Conservation (phyloP, 345 rosid species). For the Sonneratia caseolaris region DNA sequence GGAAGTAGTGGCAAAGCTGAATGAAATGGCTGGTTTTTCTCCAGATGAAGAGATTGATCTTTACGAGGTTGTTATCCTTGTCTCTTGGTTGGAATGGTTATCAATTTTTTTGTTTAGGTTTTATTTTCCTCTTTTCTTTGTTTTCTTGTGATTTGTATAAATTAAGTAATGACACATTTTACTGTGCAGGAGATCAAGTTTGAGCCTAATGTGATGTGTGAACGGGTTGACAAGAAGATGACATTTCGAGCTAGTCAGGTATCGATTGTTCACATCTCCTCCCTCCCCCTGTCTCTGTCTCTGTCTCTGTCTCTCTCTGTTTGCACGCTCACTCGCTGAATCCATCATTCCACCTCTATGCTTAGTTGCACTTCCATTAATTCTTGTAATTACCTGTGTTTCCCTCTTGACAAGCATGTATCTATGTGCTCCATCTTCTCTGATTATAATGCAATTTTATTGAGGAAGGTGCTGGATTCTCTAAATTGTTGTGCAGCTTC, state of each 20-base stretch:
- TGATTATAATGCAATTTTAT: neutral
- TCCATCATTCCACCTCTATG: neutral
- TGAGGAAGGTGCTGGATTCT: neutral
- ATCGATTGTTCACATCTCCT: constrained; percentile 8
- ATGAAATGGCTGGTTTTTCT: constrained; percentile 84
- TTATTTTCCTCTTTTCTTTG: neutral
- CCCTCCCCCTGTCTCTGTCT: neutral
- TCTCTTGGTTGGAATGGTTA: neutral
- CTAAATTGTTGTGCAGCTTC: neutral
- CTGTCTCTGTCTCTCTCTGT: neutral
- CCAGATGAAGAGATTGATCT: constrained; percentile 87
- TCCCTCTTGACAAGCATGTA: neutral
- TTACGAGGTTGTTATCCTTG: constrained; percentile 50
- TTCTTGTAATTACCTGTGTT: neutral
- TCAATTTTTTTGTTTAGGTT: neutral
- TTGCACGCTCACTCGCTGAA: neutral
- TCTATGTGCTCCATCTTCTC: neutral
- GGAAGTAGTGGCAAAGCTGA: constrained; percentile 59
- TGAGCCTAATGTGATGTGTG: constrained; percentile 88
- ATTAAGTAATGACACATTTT: constrained; percentile 4
- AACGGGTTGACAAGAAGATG: constrained; percentile 56
- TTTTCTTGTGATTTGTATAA: neutral
- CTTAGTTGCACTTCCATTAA: neutral
- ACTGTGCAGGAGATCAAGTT: constrained; percentile 78
- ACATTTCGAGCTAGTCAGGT: constrained; percentile 78